Conservation (phyloP, 2,329 filamentous ascomycete genomes). For the Xylaria sp. region DNA sequence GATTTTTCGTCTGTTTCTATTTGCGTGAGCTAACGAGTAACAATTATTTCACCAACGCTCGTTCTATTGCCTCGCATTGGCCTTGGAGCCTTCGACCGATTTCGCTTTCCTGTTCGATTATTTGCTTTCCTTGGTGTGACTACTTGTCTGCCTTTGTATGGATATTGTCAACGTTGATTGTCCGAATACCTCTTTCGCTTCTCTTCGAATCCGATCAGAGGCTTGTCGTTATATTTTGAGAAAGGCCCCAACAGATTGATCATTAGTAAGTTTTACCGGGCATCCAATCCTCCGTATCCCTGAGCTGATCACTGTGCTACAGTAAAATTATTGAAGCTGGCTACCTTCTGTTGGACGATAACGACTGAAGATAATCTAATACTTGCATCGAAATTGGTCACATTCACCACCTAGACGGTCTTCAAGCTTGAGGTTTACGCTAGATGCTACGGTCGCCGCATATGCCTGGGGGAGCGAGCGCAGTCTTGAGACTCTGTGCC, state of each 20-base stretch:
- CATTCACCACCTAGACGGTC: too few relatives aligned
- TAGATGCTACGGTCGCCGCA: constrained; percentile 83
- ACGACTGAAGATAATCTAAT: not conserved
- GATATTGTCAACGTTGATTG: not conserved
- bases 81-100: constrained; percentile 31
- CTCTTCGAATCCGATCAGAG: not conserved
- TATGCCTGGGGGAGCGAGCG: constrained; percentile 85
- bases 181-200: not conserved
- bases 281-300: not conserved
- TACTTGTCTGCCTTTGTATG: not conserved
- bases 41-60: constrained; percentile 28
- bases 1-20: constrained; percentile 36
- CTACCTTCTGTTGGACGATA: not conserved
- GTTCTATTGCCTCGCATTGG: constrained; percentile 33
- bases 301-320: not conserved
- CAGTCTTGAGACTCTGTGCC: constrained; percentile 76
- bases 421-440: constrained; percentile 87
- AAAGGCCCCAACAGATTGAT: not conserved
- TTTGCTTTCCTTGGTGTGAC: not conserved
- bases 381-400: too few relatives aligned
- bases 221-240: not conserved
- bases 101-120: constrained; percentile 24
- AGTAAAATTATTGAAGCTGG: not conserved
- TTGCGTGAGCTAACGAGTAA: constrained; percentile 32
- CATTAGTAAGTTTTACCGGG: not conserved